Percentiles rank a stretch among this genome's conserved stretches.
Conservation (phyloP, 2,329 filamentous ascomycete species). For the Calonectria honghensis region DNA sequence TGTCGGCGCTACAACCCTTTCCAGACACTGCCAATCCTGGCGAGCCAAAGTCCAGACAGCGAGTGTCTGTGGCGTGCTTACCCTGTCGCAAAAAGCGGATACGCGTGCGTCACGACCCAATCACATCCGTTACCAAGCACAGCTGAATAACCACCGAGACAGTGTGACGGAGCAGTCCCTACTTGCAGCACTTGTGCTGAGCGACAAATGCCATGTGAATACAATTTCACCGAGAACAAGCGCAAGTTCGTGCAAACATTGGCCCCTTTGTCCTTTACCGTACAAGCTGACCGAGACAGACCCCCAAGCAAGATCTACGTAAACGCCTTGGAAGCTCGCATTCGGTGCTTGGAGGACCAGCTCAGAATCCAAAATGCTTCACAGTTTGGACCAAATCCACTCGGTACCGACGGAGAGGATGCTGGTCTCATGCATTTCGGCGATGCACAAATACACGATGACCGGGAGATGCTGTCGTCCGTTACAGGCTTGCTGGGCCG, state of each 20-base stretch:
- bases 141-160: not conserved
- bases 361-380: not conserved
- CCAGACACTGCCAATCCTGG: not conserved
- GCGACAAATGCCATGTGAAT: not conserved
- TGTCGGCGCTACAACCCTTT: not conserved
- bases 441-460: not conserved
- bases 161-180: slow-evolving; percentile 16
- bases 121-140: no score
- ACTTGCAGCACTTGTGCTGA: not conserved
- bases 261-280: no score
- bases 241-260: not conserved
- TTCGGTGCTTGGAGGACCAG: slow-evolving; percentile 7
- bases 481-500: slow-evolving; percentile 43
- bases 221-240: slow-evolving; percentile 12
- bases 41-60: slow-evolving; percentile 1
- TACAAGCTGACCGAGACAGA: not conserved
- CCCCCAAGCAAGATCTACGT: slow-evolving; percentile 17
- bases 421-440: not conserved
- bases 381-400: not conserved
- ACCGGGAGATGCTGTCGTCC: not conserved
- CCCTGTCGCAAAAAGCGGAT: slow-evolving; percentile 27
- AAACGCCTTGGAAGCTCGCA: not conserved
- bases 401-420: not conserved
- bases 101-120: slow-evolving; percentile 8
- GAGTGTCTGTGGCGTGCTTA: slow-evolving; percentile 21